Evolutionary conservation across 1,284 basidiomycete genomes (phyloP), one percentile per base, ranked within the genome.

Genomic region (Ustilago cynodontis): DNA sequence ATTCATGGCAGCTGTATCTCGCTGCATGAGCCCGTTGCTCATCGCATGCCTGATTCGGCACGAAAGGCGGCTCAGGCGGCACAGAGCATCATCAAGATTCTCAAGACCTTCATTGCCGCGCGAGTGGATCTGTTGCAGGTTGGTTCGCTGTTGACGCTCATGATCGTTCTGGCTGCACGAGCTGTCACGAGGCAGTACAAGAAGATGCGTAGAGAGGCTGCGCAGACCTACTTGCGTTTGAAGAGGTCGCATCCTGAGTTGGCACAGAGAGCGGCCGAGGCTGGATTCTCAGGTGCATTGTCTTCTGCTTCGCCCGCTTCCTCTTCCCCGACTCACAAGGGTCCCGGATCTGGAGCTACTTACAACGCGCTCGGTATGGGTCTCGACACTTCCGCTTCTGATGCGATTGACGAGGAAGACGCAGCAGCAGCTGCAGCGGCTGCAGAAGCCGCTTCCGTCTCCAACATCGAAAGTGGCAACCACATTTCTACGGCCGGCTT

Each of bases 11-110:
- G 64, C 51, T 71, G 50, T 43, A 71, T 81, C 29, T 57, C 68
- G 43, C 61, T 81, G 20, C 79, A 81, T 61, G 76, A 78, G 49
- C 79, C 79, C 13, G 65, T 81, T 11, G 71, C 76, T 20, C 64
- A 66, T 22, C 60, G 64, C 14, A 54, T 74, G 41, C 45, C 60
- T 8, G 71, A 78, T n/a, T 78, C 76, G 52, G 68, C 67, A 8
- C 20, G 31, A 18, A 78, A 78, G 50, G 59, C 71, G 55, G 62
- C 67, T 4, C 53, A 58, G 29, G 67, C 76, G 3, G 71, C 71
- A n/a, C 71, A 74, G 47, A 63, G 45, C 62, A 71, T 78, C 45
- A 66, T 78, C 57, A 65, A 65, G 49, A 70, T 78, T 65, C 37
- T 78, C 67, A 78, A 78, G 68, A 65, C 59, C 37, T 77, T 77